phyloP scores from a whole-genome alignment of 192 early-diverging fungal genomes.

The Phycomyces nitens region DNA sequence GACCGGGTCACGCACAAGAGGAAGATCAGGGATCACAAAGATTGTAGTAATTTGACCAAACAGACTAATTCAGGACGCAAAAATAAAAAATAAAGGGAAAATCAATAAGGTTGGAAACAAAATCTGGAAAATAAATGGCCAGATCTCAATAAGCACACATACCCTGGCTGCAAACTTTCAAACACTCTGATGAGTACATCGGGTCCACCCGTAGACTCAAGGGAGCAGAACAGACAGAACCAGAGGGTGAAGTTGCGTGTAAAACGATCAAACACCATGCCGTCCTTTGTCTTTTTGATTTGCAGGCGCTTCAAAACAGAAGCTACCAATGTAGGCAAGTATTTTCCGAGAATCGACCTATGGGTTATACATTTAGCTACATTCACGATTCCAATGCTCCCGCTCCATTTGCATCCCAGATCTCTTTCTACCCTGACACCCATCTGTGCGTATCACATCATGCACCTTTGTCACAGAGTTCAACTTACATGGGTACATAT shows the following conservation, averaged over 20 bases:
- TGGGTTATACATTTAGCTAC: conserved; percentile 47
- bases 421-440: too few species aligned
- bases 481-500: conserved; percentile 66
- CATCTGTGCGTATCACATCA: too few species aligned
- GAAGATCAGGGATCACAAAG: conserved; percentile 65
- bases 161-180: conserved; percentile 59
- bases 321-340: conserved; percentile 45
- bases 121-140: too few species aligned
- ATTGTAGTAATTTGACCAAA: conserved; percentile 62
- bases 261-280: conserved; percentile 48
- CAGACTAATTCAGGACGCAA: conserved; percentile 44
- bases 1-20: conserved; percentile 45
- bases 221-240: conserved; percentile 57
- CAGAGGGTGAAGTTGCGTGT: conserved; percentile 66
- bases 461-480: too few species aligned
- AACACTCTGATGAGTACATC: conserved; percentile 57
- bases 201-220: conserved; percentile 57
- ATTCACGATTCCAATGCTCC: too few species aligned
- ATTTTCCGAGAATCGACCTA: conserved; percentile 32
- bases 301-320: conserved; percentile 46
- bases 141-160: too few species aligned
- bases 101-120: too few species aligned
- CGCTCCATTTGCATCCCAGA: too few species aligned
- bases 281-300: conserved; percentile 40
- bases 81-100: conserved; percentile 8